Base-by-base conservation (phyloP, 2,329 filamentous ascomycete genomes). In the Pestalotiopsis sp. region DNA sequence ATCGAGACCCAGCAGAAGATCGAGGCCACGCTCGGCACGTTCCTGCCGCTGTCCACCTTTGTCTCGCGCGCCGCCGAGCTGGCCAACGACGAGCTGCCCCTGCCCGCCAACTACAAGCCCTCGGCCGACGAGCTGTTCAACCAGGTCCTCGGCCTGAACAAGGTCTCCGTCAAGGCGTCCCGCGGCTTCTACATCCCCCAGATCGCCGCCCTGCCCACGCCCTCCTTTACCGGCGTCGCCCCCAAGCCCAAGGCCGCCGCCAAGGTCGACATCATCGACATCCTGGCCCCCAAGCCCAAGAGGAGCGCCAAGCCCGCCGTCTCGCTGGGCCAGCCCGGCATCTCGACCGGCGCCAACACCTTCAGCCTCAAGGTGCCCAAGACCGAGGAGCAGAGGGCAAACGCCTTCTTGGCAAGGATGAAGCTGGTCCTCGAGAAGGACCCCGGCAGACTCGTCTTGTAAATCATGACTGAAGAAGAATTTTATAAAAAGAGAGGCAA, bases 71-170 rank as follows among this genome's bases (percentile, higher is more conserved):
- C 96, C 55, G 88, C 93, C 55, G 91, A 96, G 75, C 82, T 97
- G 31, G 96, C 96, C 69, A 98, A 98, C 81, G 92, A 96, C 71
- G 90, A 92, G 60, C 88, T 98, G 7, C 95, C 95, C 2, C 84
- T 87, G 36, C 88, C 90, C 4, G 86, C 89, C 69, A 84, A 84
- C 70, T 86, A 87, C 60, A 86, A 90, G 76, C 91, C 92, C 14
- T 91, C 92, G 0, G 84, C 92, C 45, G 89, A 94, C 76, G 94
- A 97, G 78, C 88, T 99, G 13, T 98, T 98, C 82, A 91, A 98
- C 78, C 90, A 95, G 75, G 86, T 98, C 14, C 87, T 99, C 7
- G 95, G 95, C 11, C 83, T 94, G 23, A 82, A 87, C 61, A 64
- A 64, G 61, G 41, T 64, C 23, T n/a, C 45, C 39, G 5, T 20